Conservation (phyloP, 176 grass and related monocot species). For the Eragrostis curvula region DNA sequence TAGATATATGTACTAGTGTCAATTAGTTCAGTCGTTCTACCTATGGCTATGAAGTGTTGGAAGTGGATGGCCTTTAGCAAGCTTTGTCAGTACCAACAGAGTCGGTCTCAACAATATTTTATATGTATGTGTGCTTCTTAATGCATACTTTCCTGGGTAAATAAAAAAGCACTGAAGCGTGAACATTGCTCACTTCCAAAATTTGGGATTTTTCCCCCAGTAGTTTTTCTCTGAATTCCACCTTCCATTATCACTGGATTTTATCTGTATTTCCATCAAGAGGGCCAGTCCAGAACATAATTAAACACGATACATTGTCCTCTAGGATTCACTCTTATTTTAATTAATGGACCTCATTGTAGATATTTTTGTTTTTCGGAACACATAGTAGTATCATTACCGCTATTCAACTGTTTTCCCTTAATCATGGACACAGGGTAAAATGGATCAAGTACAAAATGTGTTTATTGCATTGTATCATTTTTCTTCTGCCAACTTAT, state of each 20-base stretch:
- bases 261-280: constrained; percentile 19
- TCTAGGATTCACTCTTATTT: not conserved
- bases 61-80: not conserved
- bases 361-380: constrained; percentile 25
- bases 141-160: not conserved
- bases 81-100: not conserved
- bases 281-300: constrained; percentile 13
- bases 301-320: not conserved
- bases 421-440: not conserved
- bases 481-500: constrained; percentile 9
- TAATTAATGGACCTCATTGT: not conserved
- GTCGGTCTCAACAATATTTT: not conserved
- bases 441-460: constrained; percentile 1
- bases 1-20: constrained; percentile 10
- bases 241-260: not conserved
- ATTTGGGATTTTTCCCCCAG: not conserved
- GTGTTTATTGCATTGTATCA: constrained; percentile 1
- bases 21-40: constrained; percentile 4
- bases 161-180: not conserved
- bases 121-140: not conserved
- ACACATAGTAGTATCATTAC: not conserved
- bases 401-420: constrained; percentile 2
- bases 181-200: not conserved
- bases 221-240: not conserved
- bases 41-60: not conserved